Percentiles rank a stretch among this genome's conserved stretches.
These are phyloP conservation scores for Cryptococcus deneoformans DNA, from an alignment of 1,284 basidiomycete genomes.

Conservation along the genomic window DNA sequence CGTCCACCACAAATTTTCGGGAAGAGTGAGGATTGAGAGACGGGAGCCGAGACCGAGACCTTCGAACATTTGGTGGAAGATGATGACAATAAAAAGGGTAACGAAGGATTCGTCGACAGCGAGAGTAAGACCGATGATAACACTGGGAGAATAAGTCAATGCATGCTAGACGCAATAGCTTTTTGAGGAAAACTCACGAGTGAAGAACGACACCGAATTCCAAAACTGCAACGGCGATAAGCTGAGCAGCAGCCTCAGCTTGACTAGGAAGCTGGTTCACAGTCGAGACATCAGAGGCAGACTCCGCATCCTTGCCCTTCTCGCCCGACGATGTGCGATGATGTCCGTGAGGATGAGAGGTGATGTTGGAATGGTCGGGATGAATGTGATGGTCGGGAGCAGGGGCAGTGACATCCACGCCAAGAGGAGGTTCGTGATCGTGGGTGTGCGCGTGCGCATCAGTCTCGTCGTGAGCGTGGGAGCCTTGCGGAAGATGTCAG, in stretches of 20 bases:
- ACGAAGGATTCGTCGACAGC: constrained; percentile 80
- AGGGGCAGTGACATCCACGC: constrained; percentile 29
- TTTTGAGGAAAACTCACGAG: constrained; percentile 50
- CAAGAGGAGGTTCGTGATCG: constrained; percentile 56
- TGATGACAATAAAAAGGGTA: constrained; percentile 80
- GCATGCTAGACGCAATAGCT: constrained; percentile 38
- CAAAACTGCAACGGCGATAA: constrained; percentile 59
- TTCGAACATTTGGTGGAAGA: constrained; percentile 65
- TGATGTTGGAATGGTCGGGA: constrained; percentile 15
- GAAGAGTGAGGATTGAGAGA: constrained; percentile 64
- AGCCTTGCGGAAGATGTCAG: constrained; percentile 54
- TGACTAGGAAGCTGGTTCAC: constrained; percentile 21
- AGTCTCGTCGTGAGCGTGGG: constrained; percentile 56
- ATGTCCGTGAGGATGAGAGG: neutral
- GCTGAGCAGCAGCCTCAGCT: constrained; percentile 59
- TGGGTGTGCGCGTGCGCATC: constrained; percentile 63
- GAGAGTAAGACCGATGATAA: constrained; percentile 88
- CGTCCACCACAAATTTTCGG: constrained; percentile 54
- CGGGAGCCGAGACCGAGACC: constrained; percentile 82
- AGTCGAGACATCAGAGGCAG: constrained; percentile 11
- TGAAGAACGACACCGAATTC: constrained; percentile 89
- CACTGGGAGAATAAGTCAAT: constrained; percentile 18
- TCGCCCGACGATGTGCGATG: constrained; percentile 7
- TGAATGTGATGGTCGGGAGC: constrained; percentile 22
- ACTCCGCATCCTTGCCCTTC: constrained; percentile 16